A percentile compares a stretch with the other conserved stretches of the same genome.
These are phyloP conservation scores for Apophysomyces ossiformis DNA, from an alignment of 371 early-diverging fungal species.

Conservation along the genomic window DNA sequence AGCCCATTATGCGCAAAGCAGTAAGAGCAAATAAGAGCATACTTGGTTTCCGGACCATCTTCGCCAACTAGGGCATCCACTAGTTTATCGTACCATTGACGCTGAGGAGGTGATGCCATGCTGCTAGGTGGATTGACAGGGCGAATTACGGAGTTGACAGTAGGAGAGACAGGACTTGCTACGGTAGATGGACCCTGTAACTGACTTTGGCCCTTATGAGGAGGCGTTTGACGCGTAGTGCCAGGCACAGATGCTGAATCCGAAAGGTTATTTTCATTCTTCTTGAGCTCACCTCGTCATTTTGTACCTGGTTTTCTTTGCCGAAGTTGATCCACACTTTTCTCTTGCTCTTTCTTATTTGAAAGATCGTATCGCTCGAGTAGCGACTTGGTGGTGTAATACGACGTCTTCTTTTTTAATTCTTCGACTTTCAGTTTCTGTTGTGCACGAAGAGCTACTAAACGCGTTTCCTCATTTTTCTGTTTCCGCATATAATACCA, in stretches of 20 bases:
- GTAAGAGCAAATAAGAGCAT: constrained; percentile 88
- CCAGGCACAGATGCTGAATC: not conserved
- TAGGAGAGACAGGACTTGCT: not conserved
- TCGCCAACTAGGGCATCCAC: constrained; percentile 89
- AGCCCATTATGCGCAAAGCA: constrained; percentile 94
- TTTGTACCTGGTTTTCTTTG: constrained; percentile 21
- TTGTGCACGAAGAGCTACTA: constrained; percentile 57
- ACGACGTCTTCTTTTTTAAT: constrained; percentile 87
- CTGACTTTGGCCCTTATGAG: not conserved
- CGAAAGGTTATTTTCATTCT: not conserved
- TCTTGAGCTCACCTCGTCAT: not conserved
- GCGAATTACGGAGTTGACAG: not conserved
- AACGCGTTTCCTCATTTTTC: constrained; percentile 59
- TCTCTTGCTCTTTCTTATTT: constrained; percentile 8
- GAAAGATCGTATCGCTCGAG: constrained; percentile 71
- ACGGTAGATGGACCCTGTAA: not conserved
- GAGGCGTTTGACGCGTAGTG: not conserved
- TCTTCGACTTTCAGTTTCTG: constrained; percentile 82
- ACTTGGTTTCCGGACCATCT: constrained; percentile 79
- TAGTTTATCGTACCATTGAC: constrained; percentile 81
- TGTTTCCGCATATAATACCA: constrained; percentile 66
- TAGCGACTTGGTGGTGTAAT: constrained; percentile 86
- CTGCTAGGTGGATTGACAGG: not conserved
- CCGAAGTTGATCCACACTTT: constrained; percentile 13
- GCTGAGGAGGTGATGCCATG: not conserved